phyloP scores from a whole-genome alignment of 306 rosid species.

The Luffa acutangula region DNA sequence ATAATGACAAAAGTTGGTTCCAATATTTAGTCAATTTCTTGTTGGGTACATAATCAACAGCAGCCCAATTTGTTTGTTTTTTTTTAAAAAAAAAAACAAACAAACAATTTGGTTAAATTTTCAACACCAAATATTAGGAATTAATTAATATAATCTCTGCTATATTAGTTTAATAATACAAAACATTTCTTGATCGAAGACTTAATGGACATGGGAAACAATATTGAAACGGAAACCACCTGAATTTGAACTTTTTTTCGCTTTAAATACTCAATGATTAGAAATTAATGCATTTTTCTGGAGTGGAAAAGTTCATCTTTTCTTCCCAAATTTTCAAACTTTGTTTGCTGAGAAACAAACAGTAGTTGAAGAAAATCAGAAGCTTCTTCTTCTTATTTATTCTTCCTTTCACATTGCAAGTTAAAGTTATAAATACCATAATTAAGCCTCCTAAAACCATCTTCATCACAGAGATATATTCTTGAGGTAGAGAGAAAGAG shows the following conservation, averaged over 20 bases:
- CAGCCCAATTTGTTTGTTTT: background rate
- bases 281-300: background rate
- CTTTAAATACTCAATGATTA: background rate
- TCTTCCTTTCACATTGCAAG: background rate
- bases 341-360: background rate
- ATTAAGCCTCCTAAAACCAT: background rate
- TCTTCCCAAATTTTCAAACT: background rate
- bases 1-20: background rate
- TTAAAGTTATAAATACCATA: background rate
- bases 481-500: background rate
- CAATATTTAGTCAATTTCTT: background rate
- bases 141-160: background rate
- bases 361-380: background rate
- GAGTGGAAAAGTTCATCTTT: background rate
- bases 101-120: background rate
- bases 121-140: slow-evolving; percentile 2
- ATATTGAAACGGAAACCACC: background rate
- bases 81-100: no score
- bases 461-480: background rate
- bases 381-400: background rate
- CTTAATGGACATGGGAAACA: background rate
- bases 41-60: background rate
- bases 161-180: background rate
- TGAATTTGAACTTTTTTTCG: background rate
- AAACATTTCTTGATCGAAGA: background rate